Percentiles rank a stretch among this genome's conserved stretches.
phyloP scores from a whole-genome alignment of 1,284 basidiomycete species.

The Pisolithus thermaeus region DNA sequence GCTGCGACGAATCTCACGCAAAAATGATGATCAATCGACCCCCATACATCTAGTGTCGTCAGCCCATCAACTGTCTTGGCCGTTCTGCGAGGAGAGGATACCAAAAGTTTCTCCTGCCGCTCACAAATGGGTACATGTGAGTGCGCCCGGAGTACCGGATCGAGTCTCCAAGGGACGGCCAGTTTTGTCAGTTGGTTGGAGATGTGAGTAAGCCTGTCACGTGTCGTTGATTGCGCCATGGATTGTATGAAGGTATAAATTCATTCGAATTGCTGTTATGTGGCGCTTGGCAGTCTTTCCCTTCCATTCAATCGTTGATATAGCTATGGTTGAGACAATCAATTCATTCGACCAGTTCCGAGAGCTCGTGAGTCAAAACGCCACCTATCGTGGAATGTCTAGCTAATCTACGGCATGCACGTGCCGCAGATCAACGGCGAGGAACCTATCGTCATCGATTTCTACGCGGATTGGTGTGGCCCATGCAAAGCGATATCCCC shows the following conservation, averaged over 20 bases:
- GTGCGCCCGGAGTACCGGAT: too few species aligned
- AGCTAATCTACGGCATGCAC: neutral
- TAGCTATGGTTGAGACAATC: neutral
- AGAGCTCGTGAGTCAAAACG: neutral
- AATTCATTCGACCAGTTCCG: neutral
- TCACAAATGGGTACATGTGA: too few species aligned
- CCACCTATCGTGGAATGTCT: neutral
- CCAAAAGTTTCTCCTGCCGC: too few species aligned
- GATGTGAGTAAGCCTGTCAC: neutral
- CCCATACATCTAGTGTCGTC: too few species aligned
- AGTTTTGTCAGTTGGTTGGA: too few species aligned
- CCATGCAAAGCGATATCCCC: conserved; percentile 70
- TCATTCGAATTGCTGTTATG: neutral
- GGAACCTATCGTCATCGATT: conserved; percentile 51
- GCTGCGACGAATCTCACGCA: too few species aligned
- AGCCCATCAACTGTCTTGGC: too few species aligned
- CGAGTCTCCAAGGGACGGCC: too few species aligned
- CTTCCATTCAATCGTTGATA: neutral
- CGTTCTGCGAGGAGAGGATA: too few species aligned
- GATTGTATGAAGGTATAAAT: neutral
- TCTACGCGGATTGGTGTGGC: conserved; percentile 54
- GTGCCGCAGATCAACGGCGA: conserved; percentile 19
- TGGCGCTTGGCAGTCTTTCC: neutral
- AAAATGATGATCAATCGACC: too few species aligned
- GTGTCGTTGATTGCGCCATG: neutral